Evolutionary conservation across 139 green algal genomes (phyloP).

Genomic region (Coelastrella sp.): DNA sequence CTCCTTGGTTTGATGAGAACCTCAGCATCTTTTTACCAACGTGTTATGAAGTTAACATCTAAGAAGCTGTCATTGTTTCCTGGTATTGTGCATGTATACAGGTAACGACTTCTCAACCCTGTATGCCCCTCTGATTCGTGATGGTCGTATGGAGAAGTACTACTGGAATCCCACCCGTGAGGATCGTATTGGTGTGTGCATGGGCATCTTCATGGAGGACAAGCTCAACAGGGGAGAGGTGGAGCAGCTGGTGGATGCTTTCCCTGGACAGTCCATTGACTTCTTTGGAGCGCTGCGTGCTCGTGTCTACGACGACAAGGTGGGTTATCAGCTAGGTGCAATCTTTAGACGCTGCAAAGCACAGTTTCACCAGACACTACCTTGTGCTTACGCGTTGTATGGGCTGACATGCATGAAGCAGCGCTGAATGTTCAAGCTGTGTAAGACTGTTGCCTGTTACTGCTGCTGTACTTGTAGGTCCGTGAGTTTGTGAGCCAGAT

Average conservation of each 20-base stretch:
- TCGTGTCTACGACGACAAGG: conserved; percentile 93
- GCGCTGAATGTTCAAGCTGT: too few species aligned
- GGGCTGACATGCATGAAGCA: too few species aligned
- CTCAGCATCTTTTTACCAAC: too few species aligned
- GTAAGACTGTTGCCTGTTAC: neutral
- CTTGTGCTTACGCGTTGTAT: too few species aligned
- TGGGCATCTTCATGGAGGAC: conserved; percentile 94
- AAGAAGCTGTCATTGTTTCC: too few species aligned
- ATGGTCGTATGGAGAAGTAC: conserved; percentile 99
- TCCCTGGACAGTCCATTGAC: conserved; percentile 99
- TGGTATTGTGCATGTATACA: too few species aligned
- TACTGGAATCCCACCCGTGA: conserved; percentile 98
- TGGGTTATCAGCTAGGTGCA: too few species aligned
- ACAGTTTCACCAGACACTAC: too few species aligned
- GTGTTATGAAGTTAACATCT: neutral
- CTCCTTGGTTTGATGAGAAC: too few species aligned
- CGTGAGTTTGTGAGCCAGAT: conserved; percentile 84
- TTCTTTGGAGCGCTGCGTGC: conserved; percentile 98
- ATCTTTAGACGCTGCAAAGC: too few species aligned
- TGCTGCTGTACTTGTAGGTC: conserved; percentile 51
- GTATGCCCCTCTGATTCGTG: conserved; percentile 98
- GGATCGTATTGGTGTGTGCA: conserved; percentile 96
- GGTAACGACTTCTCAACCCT: conserved; percentile 99
- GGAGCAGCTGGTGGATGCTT: conserved; percentile 93
- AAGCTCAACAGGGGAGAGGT: conserved; percentile 61